Evolutionary conservation across 2,329 filamentous ascomycete genomes (phyloP), one percentile per base, ranked within the genome.

Genomic region (Colletotrichum coccodes): DNA sequence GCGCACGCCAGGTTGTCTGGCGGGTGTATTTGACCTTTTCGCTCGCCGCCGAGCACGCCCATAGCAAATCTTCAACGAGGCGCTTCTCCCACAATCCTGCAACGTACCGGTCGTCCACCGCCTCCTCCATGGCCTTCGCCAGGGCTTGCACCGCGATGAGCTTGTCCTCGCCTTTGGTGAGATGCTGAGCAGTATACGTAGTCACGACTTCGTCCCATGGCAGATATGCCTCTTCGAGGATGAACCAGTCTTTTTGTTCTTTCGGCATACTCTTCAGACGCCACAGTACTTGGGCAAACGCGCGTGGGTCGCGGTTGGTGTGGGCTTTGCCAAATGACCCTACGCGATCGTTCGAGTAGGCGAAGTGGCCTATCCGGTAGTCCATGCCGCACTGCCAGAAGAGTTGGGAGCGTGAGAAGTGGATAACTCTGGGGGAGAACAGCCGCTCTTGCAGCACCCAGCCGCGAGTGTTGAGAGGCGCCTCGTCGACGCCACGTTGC

Each of bases 381-480:
- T 47, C 44, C 21, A 47, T 47, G 44, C 44, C 44, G 32, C 73
- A 74, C 38, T 74, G 71, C 58, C 68, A 74, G 9, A 68, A 38
- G 9, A 74, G 62, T 54, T 74, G 71, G 7, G 66, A 32, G 16
- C 36, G 14, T 2, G 53, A 53, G 38, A 68, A 74, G 36, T 73
- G 71, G 9, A 73, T 16, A 1, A 71, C 58, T 3, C 73, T 58
- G 3, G 73, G 67, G 1, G 72, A 72, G 12, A 75, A 68, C 14
- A 74, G 49, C 3, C 72, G 62, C 46, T 74, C 73, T 46, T 75
- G 73, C 26, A 73, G 61, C 2, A 74, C 72, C 73, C 73, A 75
- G 14, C 67, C 71, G 3, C 73, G 62, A 7, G 44, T 56, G 42
- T 72, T 71, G 3, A 75, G 50, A 16, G 68, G 64, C 4, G n/a